Evolutionary conservation across 1,139 yeast genomes (phyloP).

Genomic region (Kodamaea anthophila): DNA sequence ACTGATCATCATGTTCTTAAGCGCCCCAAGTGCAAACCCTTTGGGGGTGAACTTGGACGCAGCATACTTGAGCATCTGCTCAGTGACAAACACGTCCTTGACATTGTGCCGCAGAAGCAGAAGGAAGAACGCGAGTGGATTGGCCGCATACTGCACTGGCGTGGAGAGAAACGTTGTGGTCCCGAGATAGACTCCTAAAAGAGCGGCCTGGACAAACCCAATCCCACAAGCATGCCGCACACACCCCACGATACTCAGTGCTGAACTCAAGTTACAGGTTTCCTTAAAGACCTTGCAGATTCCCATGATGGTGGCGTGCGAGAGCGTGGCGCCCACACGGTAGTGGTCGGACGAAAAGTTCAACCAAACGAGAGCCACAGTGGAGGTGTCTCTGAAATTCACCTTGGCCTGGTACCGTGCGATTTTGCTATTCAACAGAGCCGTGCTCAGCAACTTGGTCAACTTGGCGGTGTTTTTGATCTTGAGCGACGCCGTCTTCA

Average conservation of each 20-base stretch:
- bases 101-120: slow-evolving; percentile 73
- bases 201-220: slow-evolving; percentile 78
- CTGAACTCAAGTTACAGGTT: slow-evolving; percentile 75
- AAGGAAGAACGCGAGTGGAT: slow-evolving; percentile 68
- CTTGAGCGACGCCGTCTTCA: slow-evolving; percentile 42
- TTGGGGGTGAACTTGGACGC: slow-evolving; percentile 57
- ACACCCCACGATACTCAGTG: slow-evolving; percentile 75
- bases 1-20: slow-evolving; percentile 81
- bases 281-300: slow-evolving; percentile 88
- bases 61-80: slow-evolving; percentile 78
- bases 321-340: slow-evolving; percentile 57
- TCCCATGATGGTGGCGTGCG: slow-evolving; percentile 62
- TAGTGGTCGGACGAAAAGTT: slow-evolving; percentile 71
- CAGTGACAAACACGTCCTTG: slow-evolving; percentile 81
- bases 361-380: slow-evolving; percentile 56
- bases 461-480: slow-evolving; percentile 65
- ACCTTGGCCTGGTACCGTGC: slow-evolving; percentile 40
- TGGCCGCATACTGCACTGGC: slow-evolving; percentile 70
- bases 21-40: slow-evolving; percentile 55
- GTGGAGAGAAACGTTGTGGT: slow-evolving; percentile 77
- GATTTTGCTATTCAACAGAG: slow-evolving; percentile 41
- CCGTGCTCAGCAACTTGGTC: slow-evolving; percentile 47
- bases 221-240: slow-evolving; percentile 80
- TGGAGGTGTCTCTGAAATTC: slow-evolving; percentile 36
- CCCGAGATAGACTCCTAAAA: slow-evolving; percentile 83